Conservation (phyloP, 768 basidiomycete species). For the Sporobolomyces roseus region DNA sequence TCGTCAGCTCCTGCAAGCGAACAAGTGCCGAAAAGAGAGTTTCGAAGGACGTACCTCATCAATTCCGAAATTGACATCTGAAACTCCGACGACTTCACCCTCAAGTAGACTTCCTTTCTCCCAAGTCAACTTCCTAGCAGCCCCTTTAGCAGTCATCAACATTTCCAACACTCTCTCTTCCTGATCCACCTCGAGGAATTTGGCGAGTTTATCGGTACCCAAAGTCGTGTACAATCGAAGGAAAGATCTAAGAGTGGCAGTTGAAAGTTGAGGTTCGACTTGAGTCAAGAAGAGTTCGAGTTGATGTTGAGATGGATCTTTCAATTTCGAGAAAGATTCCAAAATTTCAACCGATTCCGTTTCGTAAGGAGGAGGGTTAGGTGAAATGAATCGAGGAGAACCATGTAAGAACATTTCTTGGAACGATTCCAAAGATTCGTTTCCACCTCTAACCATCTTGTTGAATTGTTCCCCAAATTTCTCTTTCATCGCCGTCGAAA, state of each 20-base stretch:
- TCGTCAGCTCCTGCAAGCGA: background rate
- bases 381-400: conserved; percentile 93
- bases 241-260: conserved; percentile 83
- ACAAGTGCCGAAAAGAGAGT: background rate
- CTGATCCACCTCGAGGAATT: conserved; percentile 82
- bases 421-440: conserved; percentile 70
- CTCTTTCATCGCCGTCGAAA: conserved; percentile 68
- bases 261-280: conserved; percentile 67
- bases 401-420: conserved; percentile 91
- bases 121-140: conserved; percentile 70
- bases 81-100: conserved; percentile 80
- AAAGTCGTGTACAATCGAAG: conserved; percentile 92
- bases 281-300: conserved; percentile 78
- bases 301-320: conserved; percentile 79
- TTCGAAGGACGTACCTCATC: conserved; percentile 61
- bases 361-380: conserved; percentile 90
- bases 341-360: conserved; percentile 49
- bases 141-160: conserved; percentile 93
- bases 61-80: conserved; percentile 93
- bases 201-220: conserved; percentile 82
- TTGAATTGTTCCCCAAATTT: conserved; percentile 85
- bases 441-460: conserved; percentile 71
- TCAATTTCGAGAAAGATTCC: conserved; percentile 52
- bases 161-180: conserved; percentile 94
- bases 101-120: conserved; percentile 60